phyloP scores from a whole-genome alignment of 2,329 filamentous ascomycete genomes.

The Cladosporium phlei region DNA sequence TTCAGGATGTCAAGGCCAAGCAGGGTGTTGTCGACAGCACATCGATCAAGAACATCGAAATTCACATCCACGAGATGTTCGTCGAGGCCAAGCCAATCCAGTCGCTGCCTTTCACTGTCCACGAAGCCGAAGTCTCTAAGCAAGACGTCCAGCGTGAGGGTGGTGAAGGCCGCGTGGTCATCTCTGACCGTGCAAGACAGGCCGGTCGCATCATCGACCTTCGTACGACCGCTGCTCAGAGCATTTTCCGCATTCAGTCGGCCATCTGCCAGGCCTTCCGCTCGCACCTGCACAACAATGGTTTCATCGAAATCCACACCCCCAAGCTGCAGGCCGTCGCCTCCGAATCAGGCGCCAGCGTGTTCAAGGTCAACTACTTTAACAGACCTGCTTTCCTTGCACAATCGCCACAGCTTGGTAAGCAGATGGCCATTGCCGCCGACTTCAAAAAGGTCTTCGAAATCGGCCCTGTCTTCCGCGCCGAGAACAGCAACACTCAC shows the following conservation, averaged over 20 bases:
- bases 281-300: constrained; percentile 64
- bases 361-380: constrained; percentile 92
- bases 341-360: constrained; percentile 84
- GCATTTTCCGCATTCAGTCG: constrained; percentile 81
- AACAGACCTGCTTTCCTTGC: constrained; percentile 80
- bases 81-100: constrained; percentile 58
- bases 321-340: constrained; percentile 87
- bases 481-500: constrained; percentile 93
- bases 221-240: constrained; percentile 78
- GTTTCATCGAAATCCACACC: constrained; percentile 90
- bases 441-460: constrained; percentile 90
- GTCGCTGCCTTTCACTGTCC: constrained; percentile 63
- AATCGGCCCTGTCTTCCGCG: constrained; percentile 83
- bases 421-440: constrained; percentile 86
- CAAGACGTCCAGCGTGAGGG: constrained; percentile 54
- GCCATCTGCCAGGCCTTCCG: constrained; percentile 78
- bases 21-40: constrained; percentile 68
- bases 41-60: constrained; percentile 69
- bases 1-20: constrained; percentile 65
- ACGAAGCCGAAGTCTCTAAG: constrained; percentile 62
- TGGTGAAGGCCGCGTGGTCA: constrained; percentile 53
- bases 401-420: constrained; percentile 85
- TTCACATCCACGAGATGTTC: constrained; percentile 64
- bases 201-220: constrained; percentile 78
- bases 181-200: constrained; percentile 69